These are phyloP conservation scores for Fusarium foetens DNA, from an alignment of 2,329 filamentous ascomycete genomes.

Conservation along the genomic window DNA sequence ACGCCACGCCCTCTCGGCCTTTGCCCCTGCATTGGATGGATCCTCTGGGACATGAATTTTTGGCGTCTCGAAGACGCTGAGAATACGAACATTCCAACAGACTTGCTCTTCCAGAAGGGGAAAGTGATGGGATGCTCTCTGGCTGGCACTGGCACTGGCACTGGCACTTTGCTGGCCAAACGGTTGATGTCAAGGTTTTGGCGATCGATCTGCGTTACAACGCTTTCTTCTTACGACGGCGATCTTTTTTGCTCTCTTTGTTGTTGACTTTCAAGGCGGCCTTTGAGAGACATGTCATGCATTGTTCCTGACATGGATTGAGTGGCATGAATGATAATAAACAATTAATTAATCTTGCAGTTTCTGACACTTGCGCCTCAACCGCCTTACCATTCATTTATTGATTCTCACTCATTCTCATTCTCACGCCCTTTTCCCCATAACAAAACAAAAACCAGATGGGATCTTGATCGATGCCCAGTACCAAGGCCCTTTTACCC, in stretches of 20 bases:
- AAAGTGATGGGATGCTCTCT: constrained; percentile 27
- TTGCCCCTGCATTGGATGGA: constrained; percentile 33
- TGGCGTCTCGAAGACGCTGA: constrained; percentile 5
- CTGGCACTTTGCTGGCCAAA: constrained; percentile 9
- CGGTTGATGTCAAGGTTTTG: constrained; percentile 1
- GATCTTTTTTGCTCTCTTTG: neutral
- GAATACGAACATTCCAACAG: constrained; percentile 31
- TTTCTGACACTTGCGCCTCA: constrained; percentile 24
- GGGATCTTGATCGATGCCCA: constrained; percentile 14
- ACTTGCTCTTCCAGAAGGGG: constrained; percentile 22
- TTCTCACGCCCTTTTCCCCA: neutral
- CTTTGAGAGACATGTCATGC: neutral
- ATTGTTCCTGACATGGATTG: constrained; percentile 18
- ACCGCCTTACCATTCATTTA: neutral
- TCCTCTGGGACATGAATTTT: neutral
- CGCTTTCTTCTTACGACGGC: neutral
- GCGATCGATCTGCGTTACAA: constrained; percentile 24
- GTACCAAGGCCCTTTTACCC: neutral
- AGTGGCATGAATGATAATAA: neutral
- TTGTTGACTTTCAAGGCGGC: neutral
- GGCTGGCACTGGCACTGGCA: neutral
- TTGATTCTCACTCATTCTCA: neutral
- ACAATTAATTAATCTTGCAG: constrained; percentile 11
- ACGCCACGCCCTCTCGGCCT: constrained; percentile 24
- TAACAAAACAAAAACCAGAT: neutral